phyloP scores from a whole-genome alignment of 257 asterid species.

The Nicotiana attenuata region DNA sequence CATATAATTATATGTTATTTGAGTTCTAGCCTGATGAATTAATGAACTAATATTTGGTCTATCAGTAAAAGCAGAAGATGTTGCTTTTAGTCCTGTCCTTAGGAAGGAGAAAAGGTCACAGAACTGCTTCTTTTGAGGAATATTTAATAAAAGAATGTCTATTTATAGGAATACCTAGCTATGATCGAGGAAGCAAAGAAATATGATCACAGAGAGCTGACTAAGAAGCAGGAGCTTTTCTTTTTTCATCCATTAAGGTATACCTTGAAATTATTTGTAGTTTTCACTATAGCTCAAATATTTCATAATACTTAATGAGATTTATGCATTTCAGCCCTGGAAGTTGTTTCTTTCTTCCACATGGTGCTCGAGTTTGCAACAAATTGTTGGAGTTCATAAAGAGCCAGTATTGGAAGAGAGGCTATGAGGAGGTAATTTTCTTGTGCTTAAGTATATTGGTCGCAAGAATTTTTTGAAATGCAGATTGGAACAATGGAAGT shows the following conservation, averaged over 20 bases:
- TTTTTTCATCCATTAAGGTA: conserved; percentile 94
- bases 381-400: conserved; percentile 74
- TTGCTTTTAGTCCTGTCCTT: not conserved
- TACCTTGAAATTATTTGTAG: conserved; percentile 15
- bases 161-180: conserved; percentile 70
- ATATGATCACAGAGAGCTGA: conserved; percentile 94
- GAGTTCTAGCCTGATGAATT: not conserved
- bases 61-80: conserved; percentile 2
- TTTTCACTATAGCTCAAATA: not conserved
- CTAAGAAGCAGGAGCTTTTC: conserved; percentile 97
- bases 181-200: conserved; percentile 96
- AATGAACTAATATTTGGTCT: not conserved
- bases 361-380: conserved; percentile 89
- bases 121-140: conserved; percentile 9
- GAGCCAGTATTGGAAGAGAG: conserved; percentile 85
- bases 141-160: conserved; percentile 16
- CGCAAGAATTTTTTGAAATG: not conserved
- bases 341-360: conserved; percentile 97
- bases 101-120: not conserved
- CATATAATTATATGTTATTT: not conserved
- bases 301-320: not conserved
- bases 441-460: conserved; percentile 10
- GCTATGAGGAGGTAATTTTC: conserved; percentile 76
- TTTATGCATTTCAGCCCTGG: conserved; percentile 64
- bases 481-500: conserved; percentile 1